Percentiles rank a stretch among this genome's conserved stretches.
Evolutionary conservation across 1,284 basidiomycete genomes (phyloP).

Genomic region (Cutaneotrichosporon cavernicola): DNA sequence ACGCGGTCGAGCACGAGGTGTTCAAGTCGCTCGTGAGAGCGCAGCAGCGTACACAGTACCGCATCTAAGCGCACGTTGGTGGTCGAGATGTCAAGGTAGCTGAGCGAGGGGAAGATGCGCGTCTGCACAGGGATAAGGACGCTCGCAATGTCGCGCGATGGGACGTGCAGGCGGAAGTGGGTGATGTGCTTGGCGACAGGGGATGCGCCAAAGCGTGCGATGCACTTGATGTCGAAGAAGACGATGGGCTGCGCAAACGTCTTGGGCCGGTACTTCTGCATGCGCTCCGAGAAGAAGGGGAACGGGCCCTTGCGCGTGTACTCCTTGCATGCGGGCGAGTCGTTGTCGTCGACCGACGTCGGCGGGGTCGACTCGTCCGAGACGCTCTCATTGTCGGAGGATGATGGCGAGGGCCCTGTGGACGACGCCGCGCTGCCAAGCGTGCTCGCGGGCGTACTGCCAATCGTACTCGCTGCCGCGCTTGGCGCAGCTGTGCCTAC

Average conservation of each 20-base stretch:
- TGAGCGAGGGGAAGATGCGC: constrained; percentile 43
- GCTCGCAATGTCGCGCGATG: constrained; percentile 47
- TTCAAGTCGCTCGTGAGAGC: constrained; percentile 41
- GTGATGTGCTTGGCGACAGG: constrained; percentile 46
- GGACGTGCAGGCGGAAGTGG: constrained; percentile 51
- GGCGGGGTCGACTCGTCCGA: constrained; percentile 38
- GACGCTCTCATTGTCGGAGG: constrained; percentile 17
- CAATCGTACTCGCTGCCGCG: constrained; percentile 4
- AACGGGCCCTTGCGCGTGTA: constrained; percentile 54
- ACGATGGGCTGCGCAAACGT: constrained; percentile 55
- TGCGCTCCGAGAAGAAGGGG: constrained; percentile 45
- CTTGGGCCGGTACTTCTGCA: constrained; percentile 44
- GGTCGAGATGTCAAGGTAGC: constrained; percentile 54
- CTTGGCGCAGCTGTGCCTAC: constrained; percentile 9
- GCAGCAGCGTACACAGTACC: constrained; percentile 41
- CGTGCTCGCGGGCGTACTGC: constrained; percentile 8
- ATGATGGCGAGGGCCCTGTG: constrained; percentile 17
- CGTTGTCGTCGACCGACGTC: constrained; percentile 36
- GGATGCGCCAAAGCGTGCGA: constrained; percentile 47
- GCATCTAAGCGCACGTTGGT: constrained; percentile 53
- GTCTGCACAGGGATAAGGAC: constrained; percentile 36
- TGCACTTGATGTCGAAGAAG: constrained; percentile 53
- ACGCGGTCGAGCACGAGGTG: constrained; percentile 53
- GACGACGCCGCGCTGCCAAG: constrained; percentile 17
- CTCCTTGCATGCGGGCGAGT: constrained; percentile 31